phyloP scores from a whole-genome alignment of 176 grass and related monocot species.

The Thinopyrum elongatum region DNA sequence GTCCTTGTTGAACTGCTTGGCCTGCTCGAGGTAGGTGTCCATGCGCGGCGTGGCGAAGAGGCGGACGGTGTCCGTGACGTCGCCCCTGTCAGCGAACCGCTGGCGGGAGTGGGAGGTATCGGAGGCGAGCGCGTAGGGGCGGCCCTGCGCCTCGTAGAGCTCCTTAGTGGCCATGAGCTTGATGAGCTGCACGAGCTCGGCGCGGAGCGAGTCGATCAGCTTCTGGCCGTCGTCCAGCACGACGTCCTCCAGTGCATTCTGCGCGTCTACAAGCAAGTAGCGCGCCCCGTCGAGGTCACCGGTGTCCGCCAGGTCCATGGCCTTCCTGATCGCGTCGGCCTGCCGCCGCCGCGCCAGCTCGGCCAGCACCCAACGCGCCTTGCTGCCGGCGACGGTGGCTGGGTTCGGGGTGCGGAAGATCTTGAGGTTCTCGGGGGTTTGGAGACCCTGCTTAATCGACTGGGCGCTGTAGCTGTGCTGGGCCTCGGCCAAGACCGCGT shows the following conservation, averaged over 20 bases:
- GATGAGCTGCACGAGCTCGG: not conserved
- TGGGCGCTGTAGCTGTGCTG: not conserved
- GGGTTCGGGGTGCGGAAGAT: not conserved
- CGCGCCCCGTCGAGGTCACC: not conserved
- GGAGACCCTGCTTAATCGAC: too few species aligned
- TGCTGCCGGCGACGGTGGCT: not conserved
- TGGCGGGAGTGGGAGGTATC: constrained; percentile 7
- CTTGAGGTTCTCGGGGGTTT: not conserved
- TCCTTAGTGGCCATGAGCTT: not conserved
- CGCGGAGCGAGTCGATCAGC: constrained; percentile 3
- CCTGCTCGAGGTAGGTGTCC: constrained; percentile 6
- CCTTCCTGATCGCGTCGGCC: not conserved
- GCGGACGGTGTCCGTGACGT: not conserved
- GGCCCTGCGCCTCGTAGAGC: not conserved
- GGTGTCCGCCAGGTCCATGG: not conserved
- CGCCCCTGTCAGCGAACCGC: constrained; percentile 12
- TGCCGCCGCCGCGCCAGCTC: not conserved
- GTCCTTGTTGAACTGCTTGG: not conserved
- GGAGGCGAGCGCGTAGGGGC: constrained; percentile 19
- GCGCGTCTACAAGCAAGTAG: not conserved
- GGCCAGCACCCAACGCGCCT: not conserved
- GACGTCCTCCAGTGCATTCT: constrained; percentile 30
- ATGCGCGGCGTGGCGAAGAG: constrained; percentile 41
- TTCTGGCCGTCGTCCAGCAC: not conserved
- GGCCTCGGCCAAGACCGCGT: not conserved